Evolutionary conservation across 208 protist species (phyloP).

Genomic region (Wallacemonas rigidus): DNA sequence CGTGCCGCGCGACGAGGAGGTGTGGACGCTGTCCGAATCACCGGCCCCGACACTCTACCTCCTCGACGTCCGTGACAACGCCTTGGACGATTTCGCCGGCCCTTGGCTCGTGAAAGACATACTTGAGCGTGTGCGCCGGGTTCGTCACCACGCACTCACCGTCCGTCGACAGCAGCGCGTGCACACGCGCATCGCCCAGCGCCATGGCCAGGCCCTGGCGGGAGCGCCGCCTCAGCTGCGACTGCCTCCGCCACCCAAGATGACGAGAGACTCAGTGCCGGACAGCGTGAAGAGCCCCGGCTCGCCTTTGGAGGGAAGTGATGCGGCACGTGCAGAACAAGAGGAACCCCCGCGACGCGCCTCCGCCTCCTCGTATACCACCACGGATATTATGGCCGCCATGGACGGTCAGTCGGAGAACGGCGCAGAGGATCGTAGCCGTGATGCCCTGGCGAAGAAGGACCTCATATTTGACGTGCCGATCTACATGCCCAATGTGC

Average conservation of each 20-base stretch:
- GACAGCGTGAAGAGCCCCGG: too few species aligned
- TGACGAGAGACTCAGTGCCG: background rate
- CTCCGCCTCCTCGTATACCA: background rate
- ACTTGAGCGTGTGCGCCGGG: conserved; percentile 30
- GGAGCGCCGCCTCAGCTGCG: background rate
- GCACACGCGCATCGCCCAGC: conserved; percentile 18
- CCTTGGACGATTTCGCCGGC: conserved; percentile 32
- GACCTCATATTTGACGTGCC: conserved; percentile 20
- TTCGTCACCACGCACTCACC: conserved; percentile 24
- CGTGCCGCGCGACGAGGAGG: conserved; percentile 10
- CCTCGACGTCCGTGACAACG: conserved; percentile 39
- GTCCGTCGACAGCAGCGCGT: conserved; percentile 9
- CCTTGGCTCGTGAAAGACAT: conserved; percentile 39
- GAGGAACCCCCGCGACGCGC: background rate
- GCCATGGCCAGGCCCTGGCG: background rate
- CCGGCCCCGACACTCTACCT: conserved; percentile 31
- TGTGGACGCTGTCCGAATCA: conserved; percentile 3
- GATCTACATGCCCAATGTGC: conserved; percentile 25
- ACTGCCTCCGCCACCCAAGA: conserved; percentile 2
- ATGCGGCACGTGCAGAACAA: background rate
- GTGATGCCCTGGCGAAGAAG: conserved; percentile 11
- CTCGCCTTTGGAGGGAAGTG: too few species aligned
- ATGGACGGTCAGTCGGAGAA: conserved; percentile 12
- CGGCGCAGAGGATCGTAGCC: background rate
- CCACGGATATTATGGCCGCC: conserved; percentile 5